These are phyloP conservation scores for Dothiorella sarmentorum DNA, from an alignment of 2,329 filamentous ascomycete genomes.

Conservation along the genomic window DNA sequence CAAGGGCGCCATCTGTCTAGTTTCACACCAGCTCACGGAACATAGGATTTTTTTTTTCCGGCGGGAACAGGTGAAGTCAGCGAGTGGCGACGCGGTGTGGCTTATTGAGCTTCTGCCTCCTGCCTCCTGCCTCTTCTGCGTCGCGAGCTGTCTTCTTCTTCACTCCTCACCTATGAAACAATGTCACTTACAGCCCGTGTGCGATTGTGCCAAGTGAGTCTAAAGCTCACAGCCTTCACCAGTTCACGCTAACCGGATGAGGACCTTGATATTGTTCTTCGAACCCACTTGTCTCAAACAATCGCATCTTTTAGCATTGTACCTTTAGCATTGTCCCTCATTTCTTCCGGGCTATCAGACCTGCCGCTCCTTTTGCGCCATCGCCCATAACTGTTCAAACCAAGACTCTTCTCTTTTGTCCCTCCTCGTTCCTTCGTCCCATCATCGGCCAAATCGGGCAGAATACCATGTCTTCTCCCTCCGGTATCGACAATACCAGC, in stretches of 20 bases:
- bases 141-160: too few species aligned
- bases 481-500: too few species aligned
- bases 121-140: too few species aligned
- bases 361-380: background rate
- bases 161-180: too few species aligned
- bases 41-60: too few species aligned
- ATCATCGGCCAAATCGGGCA: too few species aligned
- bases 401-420: background rate
- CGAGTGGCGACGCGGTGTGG: too few species aligned
- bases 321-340: background rate
- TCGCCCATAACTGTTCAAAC: background rate
- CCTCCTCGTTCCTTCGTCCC: background rate
- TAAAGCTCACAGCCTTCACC: too few species aligned
- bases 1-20: background rate
- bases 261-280: slow-evolving; percentile 12
- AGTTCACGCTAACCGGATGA: background rate
- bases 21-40: background rate
- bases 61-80: too few species aligned
- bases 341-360: background rate
- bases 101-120: too few species aligned
- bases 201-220: too few species aligned
- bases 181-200: too few species aligned
- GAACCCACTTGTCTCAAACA: slow-evolving; percentile 13
- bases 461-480: background rate
- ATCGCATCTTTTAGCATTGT: slow-evolving; percentile 9